These are phyloP conservation scores for Pachysandra terminalis DNA, from an alignment of 164 flowering plant genomes.

Conservation along the genomic window DNA sequence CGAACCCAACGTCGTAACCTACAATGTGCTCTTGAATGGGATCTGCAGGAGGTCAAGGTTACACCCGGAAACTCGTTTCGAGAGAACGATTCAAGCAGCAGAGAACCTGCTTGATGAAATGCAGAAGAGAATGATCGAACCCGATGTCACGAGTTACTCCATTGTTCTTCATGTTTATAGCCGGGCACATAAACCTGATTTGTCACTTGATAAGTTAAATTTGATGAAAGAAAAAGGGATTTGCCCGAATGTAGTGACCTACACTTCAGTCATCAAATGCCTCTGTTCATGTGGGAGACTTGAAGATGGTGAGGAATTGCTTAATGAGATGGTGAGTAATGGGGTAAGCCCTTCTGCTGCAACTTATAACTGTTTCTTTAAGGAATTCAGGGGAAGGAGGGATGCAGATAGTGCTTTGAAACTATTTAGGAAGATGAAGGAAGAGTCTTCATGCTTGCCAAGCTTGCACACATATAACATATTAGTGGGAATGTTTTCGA, in stretches of 20 bases:
- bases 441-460: conserved; percentile 35
- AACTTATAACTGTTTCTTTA: conserved; percentile 89
- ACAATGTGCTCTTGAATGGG: conserved; percentile 86
- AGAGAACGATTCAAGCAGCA: conserved; percentile 54
- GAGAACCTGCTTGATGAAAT: conserved; percentile 84
- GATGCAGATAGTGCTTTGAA: conserved; percentile 67
- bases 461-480: conserved; percentile 68
- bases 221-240: conserved; percentile 77
- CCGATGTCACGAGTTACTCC: conserved; percentile 88
- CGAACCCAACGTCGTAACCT: conserved; percentile 77
- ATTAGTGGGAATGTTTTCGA: conserved; percentile 61
- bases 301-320: conserved; percentile 69
- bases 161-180: conserved; percentile 89
- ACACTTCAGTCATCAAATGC: conserved; percentile 85
- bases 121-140: conserved; percentile 75
- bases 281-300: conserved; percentile 85
- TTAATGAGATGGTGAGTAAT: conserved; percentile 60
- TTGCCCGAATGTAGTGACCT: conserved; percentile 63
- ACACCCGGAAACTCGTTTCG: conserved; percentile 75
- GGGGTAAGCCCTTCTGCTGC: conserved; percentile 70
- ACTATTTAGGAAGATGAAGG: conserved; percentile 74
- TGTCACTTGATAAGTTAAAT: conserved; percentile 59
- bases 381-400: conserved; percentile 81
- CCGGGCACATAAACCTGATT: conserved; percentile 78
- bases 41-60: conserved; percentile 80